Evolutionary conservation across 1,284 basidiomycete species (phyloP), one percentile per base, ranked within the genome.

Genomic region (Termitomyces sp.): DNA sequence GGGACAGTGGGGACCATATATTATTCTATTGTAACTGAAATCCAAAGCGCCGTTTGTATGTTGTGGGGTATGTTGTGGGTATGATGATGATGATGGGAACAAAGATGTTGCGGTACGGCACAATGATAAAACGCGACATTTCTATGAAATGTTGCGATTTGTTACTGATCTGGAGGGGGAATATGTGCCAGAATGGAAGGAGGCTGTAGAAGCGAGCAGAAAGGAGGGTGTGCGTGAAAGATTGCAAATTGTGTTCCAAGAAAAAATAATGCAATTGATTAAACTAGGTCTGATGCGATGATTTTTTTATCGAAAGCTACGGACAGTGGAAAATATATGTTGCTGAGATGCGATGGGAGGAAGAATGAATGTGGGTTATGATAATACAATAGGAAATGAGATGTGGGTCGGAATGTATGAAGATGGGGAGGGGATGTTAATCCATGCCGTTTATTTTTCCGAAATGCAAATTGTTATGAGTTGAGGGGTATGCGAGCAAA

Each of bases 341-440:
- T 57, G 59, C 40, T 59, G 59, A 60, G 56, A 60, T 59, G 60
- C 53, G 41, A 39, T 45, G 26, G 14, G 21, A 13, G 19, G 50
- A 53, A 28, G 16, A 26, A 26, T 46, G 45, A 37, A 35, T 34
- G 43, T 45, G 31, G 14, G 26, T 24, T 11, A 44, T 45, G 49
- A 43, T 56, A 47, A 50, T 54, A 50, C 46, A 53, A 39, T 38
- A 49, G 53, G 49, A 48, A 31, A 31, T 31, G 43, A 41, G 28
- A 51, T 47, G 50, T 46, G 46, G 44, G 43, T 54, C 45, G 45
- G 21, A 35, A 16, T 26, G n/a, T 26, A 35, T 46, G 44, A 26
- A 34, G 19, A 14, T 48, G 33, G 30, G 24, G 47, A 52, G 18
- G 34, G 44, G 53, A 54, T 52, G 39, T 33, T 46, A 30, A 52